Conservation (phyloP, 352 stramenopile genomes). For the Thraustotheca clavata region DNA sequence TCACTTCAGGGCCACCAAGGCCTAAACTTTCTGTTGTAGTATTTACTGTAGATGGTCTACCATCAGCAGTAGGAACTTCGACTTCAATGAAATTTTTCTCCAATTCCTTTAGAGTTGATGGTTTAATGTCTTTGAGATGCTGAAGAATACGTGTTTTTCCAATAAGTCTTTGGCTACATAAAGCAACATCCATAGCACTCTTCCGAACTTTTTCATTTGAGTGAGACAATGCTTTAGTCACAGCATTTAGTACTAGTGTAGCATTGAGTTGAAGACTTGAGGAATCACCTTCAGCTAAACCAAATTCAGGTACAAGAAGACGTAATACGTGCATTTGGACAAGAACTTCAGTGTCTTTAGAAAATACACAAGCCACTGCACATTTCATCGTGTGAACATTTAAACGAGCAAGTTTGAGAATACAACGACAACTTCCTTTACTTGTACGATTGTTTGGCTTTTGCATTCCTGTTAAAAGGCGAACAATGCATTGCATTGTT, state of each 20-base stretch:
- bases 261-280: conserved; percentile 37
- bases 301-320: conserved; percentile 66
- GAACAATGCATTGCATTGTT: conserved; percentile 50
- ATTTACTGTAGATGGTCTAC: conserved; percentile 55
- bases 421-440: conserved; percentile 57
- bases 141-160: conserved; percentile 58
- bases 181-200: conserved; percentile 62
- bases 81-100: conserved; percentile 74
- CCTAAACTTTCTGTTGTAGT: conserved; percentile 1
- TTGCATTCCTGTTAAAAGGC: conserved; percentile 59
- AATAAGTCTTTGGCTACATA: conserved; percentile 65
- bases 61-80: conserved; percentile 30
- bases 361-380: conserved; percentile 62
- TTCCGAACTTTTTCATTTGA: conserved; percentile 68
- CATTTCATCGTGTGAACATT: conserved; percentile 63
- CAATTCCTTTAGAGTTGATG: conserved; percentile 69
- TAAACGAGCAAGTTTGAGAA: conserved; percentile 66
- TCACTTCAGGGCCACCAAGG: conserved; percentile 8
- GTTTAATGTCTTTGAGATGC: conserved; percentile 63
- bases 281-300: conserved; percentile 36
- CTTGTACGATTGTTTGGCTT: conserved; percentile 70
- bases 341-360: conserved; percentile 43
- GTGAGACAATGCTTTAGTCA: conserved; percentile 41
- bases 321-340: conserved; percentile 79
- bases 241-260: conserved; percentile 36